Conservation (phyloP, 2,329 filamentous ascomycete genomes). For the Aspergillus nomiae region DNA sequence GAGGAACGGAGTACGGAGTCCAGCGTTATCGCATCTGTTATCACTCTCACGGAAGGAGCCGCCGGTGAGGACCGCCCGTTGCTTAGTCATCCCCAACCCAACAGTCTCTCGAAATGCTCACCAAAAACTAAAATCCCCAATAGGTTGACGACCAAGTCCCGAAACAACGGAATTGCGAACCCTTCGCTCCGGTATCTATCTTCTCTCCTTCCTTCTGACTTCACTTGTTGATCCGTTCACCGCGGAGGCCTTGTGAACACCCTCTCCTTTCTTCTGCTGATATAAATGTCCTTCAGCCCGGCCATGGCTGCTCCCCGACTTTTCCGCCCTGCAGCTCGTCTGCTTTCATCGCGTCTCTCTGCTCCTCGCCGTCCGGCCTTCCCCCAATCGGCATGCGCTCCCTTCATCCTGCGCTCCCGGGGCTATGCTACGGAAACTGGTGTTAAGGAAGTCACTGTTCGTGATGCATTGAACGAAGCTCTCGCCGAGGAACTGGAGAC, state of each 20-base stretch:
- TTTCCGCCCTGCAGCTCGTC: slow-evolving; percentile 64
- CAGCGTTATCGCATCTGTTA: background rate
- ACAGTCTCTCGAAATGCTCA: slow-evolving; percentile 34
- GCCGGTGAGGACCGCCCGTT: slow-evolving; percentile 34
- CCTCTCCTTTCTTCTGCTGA: slow-evolving; percentile 18
- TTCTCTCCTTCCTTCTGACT: slow-evolving; percentile 6
- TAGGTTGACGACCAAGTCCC: slow-evolving; percentile 13
- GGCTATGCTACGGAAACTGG: slow-evolving; percentile 62
- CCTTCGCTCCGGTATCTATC: slow-evolving; percentile 12
- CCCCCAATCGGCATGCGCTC: slow-evolving; percentile 52
- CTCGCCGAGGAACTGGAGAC: slow-evolving; percentile 94
- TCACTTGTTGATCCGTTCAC: slow-evolving; percentile 12
- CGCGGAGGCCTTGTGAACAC: slow-evolving; percentile 14
- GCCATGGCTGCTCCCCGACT: slow-evolving; percentile 63
- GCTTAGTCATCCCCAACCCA: slow-evolving; percentile 39
- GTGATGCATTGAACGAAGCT: slow-evolving; percentile 96
- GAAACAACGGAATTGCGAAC: slow-evolving; percentile 11
- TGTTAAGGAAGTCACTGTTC: slow-evolving; percentile 90
- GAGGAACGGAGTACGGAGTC: slow-evolving; percentile 3
- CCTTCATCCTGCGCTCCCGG: slow-evolving; percentile 51
- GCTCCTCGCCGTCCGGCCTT: slow-evolving; percentile 57
- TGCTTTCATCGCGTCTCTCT: slow-evolving; percentile 59
- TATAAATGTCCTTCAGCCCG: slow-evolving; percentile 34
- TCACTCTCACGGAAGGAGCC: slow-evolving; percentile 30
- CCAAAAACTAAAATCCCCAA: slow-evolving; percentile 23